Evolutionary conservation across 2,329 filamentous ascomycete genomes (phyloP).

Genomic region (Penicillium sp.): DNA sequence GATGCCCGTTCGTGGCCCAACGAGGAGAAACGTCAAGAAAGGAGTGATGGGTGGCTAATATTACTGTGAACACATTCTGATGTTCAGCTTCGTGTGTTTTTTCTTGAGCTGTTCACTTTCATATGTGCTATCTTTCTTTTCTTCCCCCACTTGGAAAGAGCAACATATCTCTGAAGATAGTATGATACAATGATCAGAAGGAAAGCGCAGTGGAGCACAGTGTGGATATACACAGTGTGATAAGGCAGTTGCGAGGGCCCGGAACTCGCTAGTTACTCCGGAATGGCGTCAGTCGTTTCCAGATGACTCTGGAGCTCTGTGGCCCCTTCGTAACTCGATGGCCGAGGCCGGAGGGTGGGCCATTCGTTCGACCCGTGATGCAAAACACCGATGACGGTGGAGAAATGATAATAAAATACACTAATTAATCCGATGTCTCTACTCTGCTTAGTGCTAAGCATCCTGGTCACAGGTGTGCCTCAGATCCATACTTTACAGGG

Average conservation of each 20-base stretch:
- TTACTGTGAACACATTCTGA: not conserved
- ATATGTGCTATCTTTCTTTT: not conserved
- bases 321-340: not conserved
- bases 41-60: not conserved
- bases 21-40: not conserved
- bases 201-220: not conserved
- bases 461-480: not conserved
- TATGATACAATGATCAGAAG: not conserved
- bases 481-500: conserved; percentile 19
- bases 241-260: not conserved
- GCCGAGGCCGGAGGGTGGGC: not conserved
- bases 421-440: not conserved
- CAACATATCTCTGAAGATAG: not conserved
- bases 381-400: conserved; percentile 12
- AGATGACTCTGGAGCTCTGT: not conserved
- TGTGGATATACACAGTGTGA: too few relatives aligned
- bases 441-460: too few relatives aligned
- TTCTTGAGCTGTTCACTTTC: not conserved
- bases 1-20: not conserved
- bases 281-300: not conserved
- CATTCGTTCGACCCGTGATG: conserved; percentile 17
- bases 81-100: not conserved
- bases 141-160: not conserved
- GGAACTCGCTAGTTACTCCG: not conserved
- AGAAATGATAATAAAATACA: not conserved